Evolutionary conservation across 1,284 basidiomycete genomes (phyloP), one percentile per base, ranked within the genome.

Genomic region (Crucibulum parvulum): DNA sequence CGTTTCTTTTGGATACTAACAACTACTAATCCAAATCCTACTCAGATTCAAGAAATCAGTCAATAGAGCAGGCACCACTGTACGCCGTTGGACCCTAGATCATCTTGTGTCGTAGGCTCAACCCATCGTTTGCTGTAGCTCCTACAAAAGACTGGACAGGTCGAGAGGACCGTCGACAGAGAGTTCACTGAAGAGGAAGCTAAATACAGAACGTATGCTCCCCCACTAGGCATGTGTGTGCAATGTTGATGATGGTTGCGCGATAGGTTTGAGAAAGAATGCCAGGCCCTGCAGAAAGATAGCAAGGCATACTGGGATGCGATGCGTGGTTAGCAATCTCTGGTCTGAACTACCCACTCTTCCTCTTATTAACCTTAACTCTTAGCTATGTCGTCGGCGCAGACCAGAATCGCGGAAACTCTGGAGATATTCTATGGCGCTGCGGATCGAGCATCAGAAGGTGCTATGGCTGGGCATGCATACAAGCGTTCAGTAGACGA

Each of bases 401-500:
- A 99, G 75, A 87, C 91, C n/a, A 88, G 95, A 56, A 90, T 99
- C 69, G 96, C 95, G 9, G 96, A 98, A 63, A 98, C 96, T 24
- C 86, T 99, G 70, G 92, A 96, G 74, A 84, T 90, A 6, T 99
- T 99, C 83, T 99, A 98, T 76, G 88, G 88, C 43, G 92, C 93
- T 37, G 85, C 92, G 10, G 94, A 96, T 81, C 84, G 87, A 63
- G 81, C 87, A 35, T 95, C 93, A 18, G 95, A 96, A 66, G 93
- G 95, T 35, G 97, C 98, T 11, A 98, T 99, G 93, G 94, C 96
- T 1, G 94, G 94, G 2, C 95, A 98, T 72, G 92, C 97, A 4
- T 99, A 99, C 84, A 96, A 95, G 73, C 87, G 95, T 38, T 93
- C 96, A 0, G 93, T 98, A 5, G 95, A 98, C 66, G 98, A 99